phyloP scores from a whole-genome alignment of 129 eudicot genomes.

The Flaveria robusta region DNA sequence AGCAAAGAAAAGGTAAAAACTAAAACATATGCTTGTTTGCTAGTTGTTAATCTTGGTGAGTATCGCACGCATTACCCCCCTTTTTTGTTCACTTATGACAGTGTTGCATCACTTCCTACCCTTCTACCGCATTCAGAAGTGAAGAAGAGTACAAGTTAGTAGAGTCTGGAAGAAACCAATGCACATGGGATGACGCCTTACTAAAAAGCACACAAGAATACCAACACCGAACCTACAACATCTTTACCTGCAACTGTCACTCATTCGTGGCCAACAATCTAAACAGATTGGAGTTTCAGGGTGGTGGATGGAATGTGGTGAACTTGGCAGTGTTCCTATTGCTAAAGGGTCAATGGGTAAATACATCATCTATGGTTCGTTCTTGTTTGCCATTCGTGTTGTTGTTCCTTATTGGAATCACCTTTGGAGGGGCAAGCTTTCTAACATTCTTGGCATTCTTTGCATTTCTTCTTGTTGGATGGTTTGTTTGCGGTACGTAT shows the following conservation, averaged over 20 bases:
- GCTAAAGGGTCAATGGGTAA: constrained; percentile 67
- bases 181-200: constrained; percentile 19
- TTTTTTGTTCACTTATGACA: neutral
- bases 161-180: constrained; percentile 19
- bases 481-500: constrained; percentile 11
- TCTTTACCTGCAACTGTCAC: constrained; percentile 80
- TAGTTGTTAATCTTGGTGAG: neutral
- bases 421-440: constrained; percentile 10
- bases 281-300: constrained; percentile 59
- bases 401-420: constrained; percentile 5
- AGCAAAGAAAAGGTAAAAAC: constrained; percentile 24
- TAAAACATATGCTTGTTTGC: neutral
- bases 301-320: constrained; percentile 76
- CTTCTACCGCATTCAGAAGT: constrained; percentile 1
- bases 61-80: neutral
- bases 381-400: constrained; percentile 27
- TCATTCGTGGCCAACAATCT: constrained; percentile 81
- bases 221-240: constrained; percentile 45
- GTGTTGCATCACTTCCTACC: constrained; percentile 3
- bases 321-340: constrained; percentile 60
- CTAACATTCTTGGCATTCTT: neutral
- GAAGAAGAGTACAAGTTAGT: constrained; percentile 9
- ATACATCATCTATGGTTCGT: constrained; percentile 40
- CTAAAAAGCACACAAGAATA: constrained; percentile 14
- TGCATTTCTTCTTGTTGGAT: constrained; percentile 7